Conservation (phyloP, 495 filamentous ascomycete genomes). For the Podospora appendiculata region DNA sequence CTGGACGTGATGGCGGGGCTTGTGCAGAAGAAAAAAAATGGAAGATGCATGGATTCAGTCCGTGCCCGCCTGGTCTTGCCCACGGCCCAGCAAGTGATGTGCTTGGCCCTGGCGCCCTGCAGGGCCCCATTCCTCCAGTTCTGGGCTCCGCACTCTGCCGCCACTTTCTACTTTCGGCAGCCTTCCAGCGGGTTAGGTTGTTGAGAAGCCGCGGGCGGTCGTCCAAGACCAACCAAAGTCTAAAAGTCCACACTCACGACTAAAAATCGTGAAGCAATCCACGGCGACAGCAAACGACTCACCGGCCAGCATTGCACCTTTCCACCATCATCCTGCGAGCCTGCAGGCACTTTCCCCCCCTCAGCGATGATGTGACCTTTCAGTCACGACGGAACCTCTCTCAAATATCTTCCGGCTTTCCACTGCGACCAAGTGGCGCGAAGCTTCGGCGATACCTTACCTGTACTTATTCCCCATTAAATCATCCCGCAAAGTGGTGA, state of each 20-base stretch:
- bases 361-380: constrained; percentile 28
- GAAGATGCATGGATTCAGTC: not conserved
- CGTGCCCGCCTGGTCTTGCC: not conserved
- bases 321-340: not conserved
- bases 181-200: not conserved
- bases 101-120: not conserved
- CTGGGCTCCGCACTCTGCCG: constrained; percentile 4
- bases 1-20: not conserved
- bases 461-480: not conserved
- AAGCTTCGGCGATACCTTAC: not conserved
- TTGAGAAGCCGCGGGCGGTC: not conserved
- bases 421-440: constrained; percentile 9
- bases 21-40: constrained; percentile 5
- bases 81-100: not conserved
- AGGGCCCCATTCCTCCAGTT: not conserved
- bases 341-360: not conserved
- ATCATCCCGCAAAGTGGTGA: not conserved
- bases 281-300: not conserved
- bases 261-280: constrained; percentile 15
- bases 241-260: constrained; percentile 9
- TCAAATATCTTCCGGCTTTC: constrained; percentile 4
- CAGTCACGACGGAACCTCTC: constrained; percentile 4
- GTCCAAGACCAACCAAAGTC: not conserved
- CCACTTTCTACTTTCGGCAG: constrained; percentile 14
- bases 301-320: no score